A percentile compares a stretch with the other conserved stretches of the same genome.
phyloP scores from a whole-genome alignment of 768 basidiomycete genomes.

The Leccinum imitatum region DNA sequence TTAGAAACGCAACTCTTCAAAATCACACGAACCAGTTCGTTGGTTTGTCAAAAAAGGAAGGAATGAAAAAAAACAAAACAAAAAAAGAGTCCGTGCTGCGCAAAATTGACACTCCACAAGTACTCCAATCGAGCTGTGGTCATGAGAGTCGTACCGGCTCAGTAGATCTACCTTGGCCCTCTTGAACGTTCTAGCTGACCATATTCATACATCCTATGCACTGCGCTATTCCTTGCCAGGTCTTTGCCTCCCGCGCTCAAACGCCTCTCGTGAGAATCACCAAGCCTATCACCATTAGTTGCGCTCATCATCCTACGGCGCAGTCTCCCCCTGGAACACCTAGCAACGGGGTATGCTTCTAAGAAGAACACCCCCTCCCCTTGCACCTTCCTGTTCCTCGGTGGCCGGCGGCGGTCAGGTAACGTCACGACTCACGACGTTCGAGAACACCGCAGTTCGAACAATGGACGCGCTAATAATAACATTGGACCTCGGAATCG shows the following conservation, averaged over 20 bases:
- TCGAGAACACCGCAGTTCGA: not conserved
- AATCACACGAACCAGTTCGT: not conserved
- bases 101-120: too few species aligned
- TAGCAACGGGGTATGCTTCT: slow-evolving; percentile 1
- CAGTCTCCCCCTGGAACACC: not conserved
- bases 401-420: not conserved
- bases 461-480: not conserved
- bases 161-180: not conserved
- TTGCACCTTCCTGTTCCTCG: not conserved
- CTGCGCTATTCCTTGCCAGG: not conserved
- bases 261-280: not conserved
- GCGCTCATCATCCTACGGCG: too few species aligned
- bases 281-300: not conserved
- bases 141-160: too few species aligned
- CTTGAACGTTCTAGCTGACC: not conserved
- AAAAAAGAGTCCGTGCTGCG: not conserved
- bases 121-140: too few species aligned
- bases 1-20: not conserved
- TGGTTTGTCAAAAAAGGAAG: slow-evolving; percentile 7
- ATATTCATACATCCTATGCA: not conserved
- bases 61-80: not conserved
- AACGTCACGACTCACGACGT: not conserved
- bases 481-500: not conserved
- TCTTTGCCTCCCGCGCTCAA: not conserved
- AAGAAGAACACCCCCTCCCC: not conserved